These are phyloP conservation scores for Mycosarcoma mackinlayi DNA, from an alignment of 1,284 basidiomycete species.

Conservation along the genomic window DNA sequence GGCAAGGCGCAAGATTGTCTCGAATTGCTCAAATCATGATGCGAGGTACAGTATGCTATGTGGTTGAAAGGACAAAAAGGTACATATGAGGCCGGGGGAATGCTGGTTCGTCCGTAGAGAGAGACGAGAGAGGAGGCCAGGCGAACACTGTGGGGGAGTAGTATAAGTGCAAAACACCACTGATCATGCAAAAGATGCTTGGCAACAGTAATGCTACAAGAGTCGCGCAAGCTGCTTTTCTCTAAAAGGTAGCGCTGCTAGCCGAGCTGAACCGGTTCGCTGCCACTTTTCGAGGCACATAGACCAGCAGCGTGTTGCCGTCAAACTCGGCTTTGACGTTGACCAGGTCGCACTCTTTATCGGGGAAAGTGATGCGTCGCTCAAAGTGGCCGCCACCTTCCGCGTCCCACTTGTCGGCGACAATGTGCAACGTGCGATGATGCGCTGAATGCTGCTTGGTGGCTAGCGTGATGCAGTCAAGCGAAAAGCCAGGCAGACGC, in stretches of 20 bases:
- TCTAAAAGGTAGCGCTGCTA: constrained; percentile 70
- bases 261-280: constrained; percentile 31
- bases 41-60: too few relatives aligned
- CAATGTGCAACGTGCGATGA: constrained; percentile 61
- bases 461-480: constrained; percentile 62
- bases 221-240: too few relatives aligned
- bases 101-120: too few relatives aligned
- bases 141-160: too few relatives aligned
- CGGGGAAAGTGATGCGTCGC: constrained; percentile 59
- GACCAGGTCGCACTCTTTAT: constrained; percentile 51
- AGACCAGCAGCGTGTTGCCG: constrained; percentile 40
- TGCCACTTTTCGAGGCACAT: constrained; percentile 31
- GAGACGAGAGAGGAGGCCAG: too few relatives aligned
- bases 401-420: constrained; percentile 61
- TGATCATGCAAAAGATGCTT: too few relatives aligned
- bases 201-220: neutral
- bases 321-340: constrained; percentile 57
- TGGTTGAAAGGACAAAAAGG: too few relatives aligned
- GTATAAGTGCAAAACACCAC: too few relatives aligned
- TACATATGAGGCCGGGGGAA: too few relatives aligned
- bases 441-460: constrained; percentile 59
- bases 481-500: constrained; percentile 57
- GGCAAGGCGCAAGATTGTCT: too few relatives aligned
- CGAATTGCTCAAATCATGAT: too few relatives aligned
- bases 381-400: constrained; percentile 60